Base-by-base conservation (phyloP, 306 rosid genomes). In the Trifolium subterraneum region DNA sequence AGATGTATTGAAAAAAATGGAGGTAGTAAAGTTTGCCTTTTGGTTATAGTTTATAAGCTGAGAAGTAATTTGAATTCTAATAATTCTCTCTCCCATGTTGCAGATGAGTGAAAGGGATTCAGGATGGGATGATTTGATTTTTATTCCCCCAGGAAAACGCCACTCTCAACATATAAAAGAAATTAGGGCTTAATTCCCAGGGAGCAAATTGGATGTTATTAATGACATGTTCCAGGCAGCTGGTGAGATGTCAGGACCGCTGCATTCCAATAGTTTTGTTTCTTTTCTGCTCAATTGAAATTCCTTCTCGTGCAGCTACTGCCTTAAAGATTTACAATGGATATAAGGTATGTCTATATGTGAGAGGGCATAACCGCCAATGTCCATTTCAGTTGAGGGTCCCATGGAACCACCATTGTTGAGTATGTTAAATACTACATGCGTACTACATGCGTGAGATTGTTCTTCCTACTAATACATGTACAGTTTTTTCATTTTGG, bases 81-180 rank as follows among this genome's bases (percentile, higher is more conserved):
- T 23, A 61, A 68, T 66, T 76, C 58, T 77, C 70, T 65, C 44
- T 36, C 36, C 68, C 65, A 35, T 48, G 70, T 75, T 79, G 83
- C 93, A 92, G 99, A 75, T 67, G 74, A 92, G 92, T 76, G 93
- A 94, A 58, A 87, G 73, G 74, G 87, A 73, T 67, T 84, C 88
- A 12, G 99, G 96, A 36, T 94, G 99, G 99, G 99, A 94, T 68
- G 99, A 92, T 87, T 78, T 94, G 80, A 87, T 94, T 78, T 94
- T 94, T 78, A 86, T 94, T 84, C 99, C 97, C 23, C 97, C 97
- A 1, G 97, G 97, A 19, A 92, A 94, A 85, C 86, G 95, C 84
- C 90, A 68, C 78, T 85, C 90, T 58, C 95, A 94, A 78, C 96
- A 90, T 85, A 73, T 92, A 80, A 87, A 90, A 84, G 96, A 92